Conservation (phyloP, 139 green algal genomes). For the Medakamo hakoo region DNA sequence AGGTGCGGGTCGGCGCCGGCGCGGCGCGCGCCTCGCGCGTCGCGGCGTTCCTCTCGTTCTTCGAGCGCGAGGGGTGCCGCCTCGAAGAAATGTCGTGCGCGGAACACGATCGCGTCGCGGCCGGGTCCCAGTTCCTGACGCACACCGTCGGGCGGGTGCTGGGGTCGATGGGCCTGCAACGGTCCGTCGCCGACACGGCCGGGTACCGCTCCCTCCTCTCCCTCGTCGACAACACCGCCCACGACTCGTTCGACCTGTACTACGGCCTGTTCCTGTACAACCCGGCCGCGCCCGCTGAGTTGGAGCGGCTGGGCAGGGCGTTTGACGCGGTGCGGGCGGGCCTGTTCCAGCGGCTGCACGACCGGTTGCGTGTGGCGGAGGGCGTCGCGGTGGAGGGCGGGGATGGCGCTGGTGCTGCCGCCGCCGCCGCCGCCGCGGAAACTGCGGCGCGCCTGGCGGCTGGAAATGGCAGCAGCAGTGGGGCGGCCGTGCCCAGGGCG, state of each 20-base stretch:
- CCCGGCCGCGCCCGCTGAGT: conserved; percentile 53
- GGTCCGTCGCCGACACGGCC: conserved; percentile 85
- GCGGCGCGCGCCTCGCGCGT: conserved; percentile 13
- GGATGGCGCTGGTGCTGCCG: too few species aligned
- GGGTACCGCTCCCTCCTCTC: conserved; percentile 84
- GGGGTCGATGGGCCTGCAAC: conserved; percentile 40
- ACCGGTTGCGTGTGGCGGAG: conserved; percentile 32
- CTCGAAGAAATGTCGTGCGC: conserved; percentile 98
- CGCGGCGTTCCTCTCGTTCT: conserved; percentile 29
- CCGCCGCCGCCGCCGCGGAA: too few species aligned
- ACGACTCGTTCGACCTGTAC: conserved; percentile 99
- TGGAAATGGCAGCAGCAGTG: too few species aligned
- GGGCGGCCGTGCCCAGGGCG: too few species aligned
- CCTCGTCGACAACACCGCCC: conserved; percentile 90
- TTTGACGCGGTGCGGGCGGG: conserved; percentile 74
- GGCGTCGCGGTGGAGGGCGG: too few species aligned
- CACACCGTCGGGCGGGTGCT: conserved; percentile 87
- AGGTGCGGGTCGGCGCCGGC: conserved; percentile 39
- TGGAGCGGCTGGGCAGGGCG: conserved; percentile 57
- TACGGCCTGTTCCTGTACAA: conserved; percentile 99
- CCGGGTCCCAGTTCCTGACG: conserved; percentile 95
- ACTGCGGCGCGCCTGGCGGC: too few species aligned
- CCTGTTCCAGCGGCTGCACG: conserved; percentile 66
- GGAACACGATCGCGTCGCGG: conserved; percentile 86
- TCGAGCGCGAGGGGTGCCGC: conserved; percentile 66